These are phyloP conservation scores for Periglandula ipomoeae DNA, from an alignment of 2,329 filamentous ascomycete species.

Conservation along the genomic window DNA sequence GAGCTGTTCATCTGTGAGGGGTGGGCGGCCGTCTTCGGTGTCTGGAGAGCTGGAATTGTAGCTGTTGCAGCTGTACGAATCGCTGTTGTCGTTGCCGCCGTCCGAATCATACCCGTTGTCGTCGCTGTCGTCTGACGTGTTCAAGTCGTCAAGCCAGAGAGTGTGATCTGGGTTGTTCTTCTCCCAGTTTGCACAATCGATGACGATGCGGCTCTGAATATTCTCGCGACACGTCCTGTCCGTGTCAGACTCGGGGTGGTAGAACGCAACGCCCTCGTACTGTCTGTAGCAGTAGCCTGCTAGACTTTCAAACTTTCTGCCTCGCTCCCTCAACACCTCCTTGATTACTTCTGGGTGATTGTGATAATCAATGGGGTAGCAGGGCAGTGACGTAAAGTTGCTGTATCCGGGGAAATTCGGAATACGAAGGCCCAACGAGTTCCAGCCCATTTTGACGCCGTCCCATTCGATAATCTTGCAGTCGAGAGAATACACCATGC, in stretches of 20 bases:
- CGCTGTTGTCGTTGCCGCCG: neutral
- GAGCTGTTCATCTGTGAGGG: constrained; percentile 29
- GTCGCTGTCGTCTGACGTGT: neutral
- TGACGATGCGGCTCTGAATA: constrained; percentile 22
- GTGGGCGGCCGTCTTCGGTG: constrained; percentile 13
- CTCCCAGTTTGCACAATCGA: constrained; percentile 22
- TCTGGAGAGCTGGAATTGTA: constrained; percentile 4
- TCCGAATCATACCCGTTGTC: neutral
- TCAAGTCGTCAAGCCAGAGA: constrained; percentile 11
- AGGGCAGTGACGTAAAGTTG: constrained; percentile 32
- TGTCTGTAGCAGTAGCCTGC: constrained; percentile 39
- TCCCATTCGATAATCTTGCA: constrained; percentile 38
- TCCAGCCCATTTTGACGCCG: constrained; percentile 36
- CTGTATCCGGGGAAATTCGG: constrained; percentile 33
- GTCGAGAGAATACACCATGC: constrained; percentile 28
- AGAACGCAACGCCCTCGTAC: constrained; percentile 30
- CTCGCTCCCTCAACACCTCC: constrained; percentile 27
- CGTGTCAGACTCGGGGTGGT: constrained; percentile 13
- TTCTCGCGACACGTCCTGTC: constrained; percentile 17
- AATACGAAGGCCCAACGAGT: constrained; percentile 25
- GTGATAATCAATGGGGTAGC: constrained; percentile 36
- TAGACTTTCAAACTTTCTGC: constrained; percentile 34
- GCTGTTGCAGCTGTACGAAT: constrained; percentile 1
- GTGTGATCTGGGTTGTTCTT: constrained; percentile 19
- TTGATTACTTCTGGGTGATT: constrained; percentile 26